Evolutionary conservation across 1,284 basidiomycete genomes (phyloP), one percentile per base, ranked within the genome.

Genomic region (Tilletia setariae): DNA sequence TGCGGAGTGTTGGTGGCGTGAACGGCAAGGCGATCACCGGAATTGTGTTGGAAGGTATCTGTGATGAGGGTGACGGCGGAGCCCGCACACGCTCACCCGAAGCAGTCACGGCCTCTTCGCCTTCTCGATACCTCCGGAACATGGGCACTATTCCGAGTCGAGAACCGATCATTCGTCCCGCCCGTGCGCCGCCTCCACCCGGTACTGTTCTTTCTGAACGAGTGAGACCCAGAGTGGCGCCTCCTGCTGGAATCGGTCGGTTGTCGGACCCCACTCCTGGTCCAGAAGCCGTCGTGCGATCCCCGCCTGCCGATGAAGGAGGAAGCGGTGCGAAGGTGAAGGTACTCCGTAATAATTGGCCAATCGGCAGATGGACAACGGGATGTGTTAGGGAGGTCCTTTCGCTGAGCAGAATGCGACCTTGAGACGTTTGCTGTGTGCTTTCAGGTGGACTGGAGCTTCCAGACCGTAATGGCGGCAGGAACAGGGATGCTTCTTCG

Each of bases 401-500:
- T 30, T 61, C 56, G 13, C 30, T 40, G 56, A 61, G 56, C 28
- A 40, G 25, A 16, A 40, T 30, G 15, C 19, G 56, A 30, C 32
- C 56, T 28, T 30, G 56, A n/a, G 56, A 1, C 25, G 23, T 59
- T 35, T 30, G 28, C 32, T 21, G 28, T 9, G 30, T 16, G 28
- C 56, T 61, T 35, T 35, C 32, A 30, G 56, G 30, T 30, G 25
- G 46, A 49, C 19, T 19, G 19, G 4, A 4, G 35, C 35, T 40
- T 40, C 35, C n/a, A 13, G 56, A 35, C 4, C 32, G 11, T 4
- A 61, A 30, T 11, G 25, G 28, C 19, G 56, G 56, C 15, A 61
- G 16, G 28, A 61, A 61, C 16, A 61, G 56, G 56, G 56, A 61
- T 15, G 56, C 56, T 30, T 61, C 56, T 21, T 61, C 56, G 28